Conservation (phyloP, 2,329 filamentous ascomycete genomes). For the Phyllosticta citriasiana region DNA sequence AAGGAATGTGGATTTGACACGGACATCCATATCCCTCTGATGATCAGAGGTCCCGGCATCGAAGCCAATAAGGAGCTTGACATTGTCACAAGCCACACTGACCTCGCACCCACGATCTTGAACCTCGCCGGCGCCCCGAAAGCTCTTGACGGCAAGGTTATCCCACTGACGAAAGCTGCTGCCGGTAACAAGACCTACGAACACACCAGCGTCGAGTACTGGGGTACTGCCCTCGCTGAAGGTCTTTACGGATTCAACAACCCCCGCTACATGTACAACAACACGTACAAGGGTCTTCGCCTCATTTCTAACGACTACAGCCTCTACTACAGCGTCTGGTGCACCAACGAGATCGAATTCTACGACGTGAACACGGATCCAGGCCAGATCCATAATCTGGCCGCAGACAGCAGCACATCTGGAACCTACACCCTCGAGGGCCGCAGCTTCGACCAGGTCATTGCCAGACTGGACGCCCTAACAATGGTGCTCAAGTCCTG, state of each 20-base stretch:
- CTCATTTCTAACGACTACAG: conserved; percentile 46
- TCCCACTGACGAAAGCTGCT: conserved; percentile 21
- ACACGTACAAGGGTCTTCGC: conserved; percentile 54
- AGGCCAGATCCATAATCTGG: conserved; percentile 18
- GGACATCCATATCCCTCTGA: conserved; percentile 31
- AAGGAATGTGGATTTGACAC: conserved; percentile 27
- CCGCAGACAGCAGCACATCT: conserved; percentile 24
- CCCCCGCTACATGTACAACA: conserved; percentile 26
- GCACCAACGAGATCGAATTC: conserved; percentile 55
- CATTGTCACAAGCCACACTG: conserved; percentile 30
- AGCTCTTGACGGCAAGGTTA: conserved; percentile 26
- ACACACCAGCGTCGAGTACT: conserved; percentile 33
- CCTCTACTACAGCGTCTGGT: conserved; percentile 60
- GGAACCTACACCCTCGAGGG: conserved; percentile 5
- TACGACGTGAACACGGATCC: conserved; percentile 44
- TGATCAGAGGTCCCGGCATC: conserved; percentile 29
- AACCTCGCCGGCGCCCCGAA: conserved; percentile 18
- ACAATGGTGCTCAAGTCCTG: conserved; percentile 54
- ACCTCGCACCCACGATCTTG: conserved; percentile 31
- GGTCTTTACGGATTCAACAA: conserved; percentile 2
- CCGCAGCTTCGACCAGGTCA: conserved; percentile 14
- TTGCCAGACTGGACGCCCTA: conserved; percentile 41
- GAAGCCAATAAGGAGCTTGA: conserved; percentile 19
- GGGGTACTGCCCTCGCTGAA: conserved; percentile 20
- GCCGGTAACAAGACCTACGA: conserved; percentile 16